Base-by-base conservation (phyloP, 2,329 filamentous ascomycete species). In the Rachicladosporium sp. region DNA sequence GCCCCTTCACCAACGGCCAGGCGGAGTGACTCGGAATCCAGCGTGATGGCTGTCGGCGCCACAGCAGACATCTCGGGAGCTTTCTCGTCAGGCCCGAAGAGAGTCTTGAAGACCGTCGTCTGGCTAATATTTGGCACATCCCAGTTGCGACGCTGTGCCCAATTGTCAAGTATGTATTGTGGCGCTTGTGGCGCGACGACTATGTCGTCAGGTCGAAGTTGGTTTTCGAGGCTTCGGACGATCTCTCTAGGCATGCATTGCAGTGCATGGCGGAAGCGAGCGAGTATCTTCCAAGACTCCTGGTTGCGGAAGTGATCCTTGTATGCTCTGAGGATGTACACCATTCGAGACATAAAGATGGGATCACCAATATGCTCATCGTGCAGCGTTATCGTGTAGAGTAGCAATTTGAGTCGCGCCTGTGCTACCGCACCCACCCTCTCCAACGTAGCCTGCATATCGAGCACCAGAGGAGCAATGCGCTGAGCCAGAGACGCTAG, bases 211-310 rank as follows among this genome's bases (percentile, higher is more conserved):
- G 36, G 38, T 33, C 41, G 51, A 42, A 38, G 45, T 39, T 32
- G 43, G 11, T 32, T 71, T 11, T 55, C 51, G 13, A 80, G 53
- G 3, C 67, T 57, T 10, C 59, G 63, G 29, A 68, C 64, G 32
- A 73, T 64, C 31, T 70, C 65, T 13, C 67, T 61, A 3, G 64
- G 53, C 3, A 70, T 51, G 10, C 69, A 71, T 10, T 73, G 67
- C 71, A 84, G 91, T 42, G 93, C 83, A 52, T 93, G 82, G 31
- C 87, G 81, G 37, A 98, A 73, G 4, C 89, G 78, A 51, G 85
- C 81, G 32, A 85, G 70, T 31, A 98, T 76, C 58, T 96, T 96
- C 91, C 91, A 98, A 0, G 89, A 95, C 62, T 96, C 91, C 46
- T 80, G 82, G 7, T 82, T 84, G 38, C 91, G 78, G 36, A 95